These are phyloP conservation scores for Boletales sp. DNA, from an alignment of 768 basidiomycete species.

Conservation along the genomic window DNA sequence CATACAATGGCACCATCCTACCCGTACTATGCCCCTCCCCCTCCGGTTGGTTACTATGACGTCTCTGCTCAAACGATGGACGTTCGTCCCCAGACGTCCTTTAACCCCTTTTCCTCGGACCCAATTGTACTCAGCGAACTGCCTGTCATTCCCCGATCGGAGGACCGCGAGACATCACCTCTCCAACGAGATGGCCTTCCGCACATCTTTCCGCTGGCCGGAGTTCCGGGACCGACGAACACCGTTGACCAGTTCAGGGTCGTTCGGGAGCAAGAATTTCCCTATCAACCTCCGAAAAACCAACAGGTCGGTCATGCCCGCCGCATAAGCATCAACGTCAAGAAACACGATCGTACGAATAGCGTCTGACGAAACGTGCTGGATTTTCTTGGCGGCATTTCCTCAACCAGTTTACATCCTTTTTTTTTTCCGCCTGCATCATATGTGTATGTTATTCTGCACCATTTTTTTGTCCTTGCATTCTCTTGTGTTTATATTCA, in stretches of 20 bases:
- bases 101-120: conserved; percentile 22
- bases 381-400: not conserved
- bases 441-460: conserved; percentile 2
- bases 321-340: conserved; percentile 38
- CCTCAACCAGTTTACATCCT: too few relatives aligned
- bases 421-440: not conserved
- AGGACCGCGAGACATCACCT: conserved; percentile 4
- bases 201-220: not conserved
- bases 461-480: not conserved
- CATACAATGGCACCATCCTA: conserved; percentile 3
- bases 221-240: not conserved
- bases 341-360: conserved; percentile 16
- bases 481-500: not conserved
- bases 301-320: conserved; percentile 37
- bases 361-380: conserved; percentile 7
- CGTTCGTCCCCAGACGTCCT: conserved; percentile 3
- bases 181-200: not conserved
- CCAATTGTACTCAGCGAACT: conserved; percentile 6
- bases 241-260: not conserved
- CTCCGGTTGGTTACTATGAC: conserved; percentile 3
- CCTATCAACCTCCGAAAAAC: conserved; percentile 31
- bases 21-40: conserved; percentile 10
- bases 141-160: conserved; percentile 9
- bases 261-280: conserved; percentile 19
- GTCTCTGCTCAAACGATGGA: not conserved